Percentiles rank a stretch among this genome's conserved stretches.
These are phyloP conservation scores for Phytophthora idaei DNA, from an alignment of 352 stramenopile species.

Conservation along the genomic window DNA sequence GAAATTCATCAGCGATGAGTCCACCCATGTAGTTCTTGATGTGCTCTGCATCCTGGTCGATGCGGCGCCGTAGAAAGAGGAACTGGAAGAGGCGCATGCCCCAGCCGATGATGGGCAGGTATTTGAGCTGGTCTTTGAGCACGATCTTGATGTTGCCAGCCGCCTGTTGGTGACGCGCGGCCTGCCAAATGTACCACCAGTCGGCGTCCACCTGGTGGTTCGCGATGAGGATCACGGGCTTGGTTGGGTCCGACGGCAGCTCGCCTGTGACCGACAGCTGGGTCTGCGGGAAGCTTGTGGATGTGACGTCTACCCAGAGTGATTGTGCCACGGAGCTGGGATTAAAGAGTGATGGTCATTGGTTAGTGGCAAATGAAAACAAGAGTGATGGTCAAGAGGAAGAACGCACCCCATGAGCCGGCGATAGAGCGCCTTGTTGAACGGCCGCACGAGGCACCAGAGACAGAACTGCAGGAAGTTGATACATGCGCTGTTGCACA, in stretches of 20 bases:
- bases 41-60: conserved; percentile 73
- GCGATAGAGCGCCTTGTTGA: conserved; percentile 84
- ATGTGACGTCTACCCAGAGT: conserved; percentile 89
- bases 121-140: conserved; percentile 91
- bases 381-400: conserved; percentile 17
- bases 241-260: conserved; percentile 70
- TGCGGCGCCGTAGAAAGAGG: conserved; percentile 86
- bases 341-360: conserved; percentile 10
- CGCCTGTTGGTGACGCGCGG: conserved; percentile 58
- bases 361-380: background rate
- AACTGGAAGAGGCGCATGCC: conserved; percentile 92
- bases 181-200: conserved; percentile 94
- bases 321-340: conserved; percentile 61
- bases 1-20: conserved; percentile 83
- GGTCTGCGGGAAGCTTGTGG: conserved; percentile 84
- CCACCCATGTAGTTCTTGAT: conserved; percentile 82
- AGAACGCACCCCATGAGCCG: conserved; percentile 64
- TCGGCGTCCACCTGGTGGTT: conserved; percentile 94
- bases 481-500: conserved; percentile 83
- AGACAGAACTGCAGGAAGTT: conserved; percentile 84
- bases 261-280: conserved; percentile 86
- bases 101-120: conserved; percentile 89
- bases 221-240: conserved; percentile 86
- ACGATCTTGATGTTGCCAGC: conserved; percentile 92
- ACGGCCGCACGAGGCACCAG: conserved; percentile 84